These are phyloP conservation scores for Coemansia sp. DNA, from an alignment of 192 early-diverging fungal genomes.

Conservation along the genomic window DNA sequence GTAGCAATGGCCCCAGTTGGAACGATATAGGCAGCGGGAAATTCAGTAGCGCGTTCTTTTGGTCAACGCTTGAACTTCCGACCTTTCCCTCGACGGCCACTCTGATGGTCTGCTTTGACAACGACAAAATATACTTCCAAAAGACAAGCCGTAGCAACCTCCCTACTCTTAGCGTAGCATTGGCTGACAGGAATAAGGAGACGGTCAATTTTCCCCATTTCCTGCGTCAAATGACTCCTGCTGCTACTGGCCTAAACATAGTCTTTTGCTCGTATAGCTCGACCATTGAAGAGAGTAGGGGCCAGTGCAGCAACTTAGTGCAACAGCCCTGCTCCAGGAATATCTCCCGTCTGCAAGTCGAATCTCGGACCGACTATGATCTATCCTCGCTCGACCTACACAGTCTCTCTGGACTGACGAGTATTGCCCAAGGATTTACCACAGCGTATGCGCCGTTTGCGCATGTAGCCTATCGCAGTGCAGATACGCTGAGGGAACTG, in stretches of 20 bases:
- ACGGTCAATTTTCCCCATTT: neutral
- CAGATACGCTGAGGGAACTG: neutral
- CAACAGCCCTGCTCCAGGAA: neutral
- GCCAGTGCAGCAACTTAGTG: neutral
- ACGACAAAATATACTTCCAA: no score
- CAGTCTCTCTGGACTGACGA: neutral
- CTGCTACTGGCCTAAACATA: neutral
- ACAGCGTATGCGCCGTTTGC: neutral
- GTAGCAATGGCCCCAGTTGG: neutral
- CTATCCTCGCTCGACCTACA: neutral
- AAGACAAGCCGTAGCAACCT: no score
- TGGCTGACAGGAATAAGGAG: neutral
- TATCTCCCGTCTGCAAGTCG: neutral
- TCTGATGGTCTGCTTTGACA: no score
- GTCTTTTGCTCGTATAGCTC: neutral
- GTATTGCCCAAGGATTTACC: neutral
- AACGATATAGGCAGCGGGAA: neutral
- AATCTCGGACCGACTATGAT: neutral
- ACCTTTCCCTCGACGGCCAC: neutral
- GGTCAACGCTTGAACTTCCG: neutral
- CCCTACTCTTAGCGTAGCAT: no score
- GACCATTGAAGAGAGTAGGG: neutral
- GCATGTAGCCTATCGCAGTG: neutral
- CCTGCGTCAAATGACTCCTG: neutral
- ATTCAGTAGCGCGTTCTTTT: neutral